phyloP scores from a whole-genome alignment of 1,284 basidiomycete genomes.

The Ceratobasidium sp. region DNA sequence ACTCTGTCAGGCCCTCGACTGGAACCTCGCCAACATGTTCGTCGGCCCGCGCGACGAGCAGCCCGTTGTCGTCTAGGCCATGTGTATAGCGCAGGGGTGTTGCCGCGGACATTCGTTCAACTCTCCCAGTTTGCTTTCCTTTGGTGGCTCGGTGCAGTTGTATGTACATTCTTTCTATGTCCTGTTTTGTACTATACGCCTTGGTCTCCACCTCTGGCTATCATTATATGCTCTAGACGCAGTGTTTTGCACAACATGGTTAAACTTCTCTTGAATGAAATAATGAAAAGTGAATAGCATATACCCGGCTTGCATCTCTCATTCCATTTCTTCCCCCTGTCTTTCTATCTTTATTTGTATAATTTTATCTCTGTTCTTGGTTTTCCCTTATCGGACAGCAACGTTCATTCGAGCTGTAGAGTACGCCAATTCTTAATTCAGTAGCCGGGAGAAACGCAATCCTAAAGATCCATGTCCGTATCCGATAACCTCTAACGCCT shows the following conservation, averaged over 20 bases:
- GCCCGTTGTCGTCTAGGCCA: conserved; percentile 10
- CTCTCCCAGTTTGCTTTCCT: not conserved
- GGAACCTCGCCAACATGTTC: conserved; percentile 30
- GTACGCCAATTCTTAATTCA: conserved; percentile 2
- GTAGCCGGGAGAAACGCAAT: not conserved
- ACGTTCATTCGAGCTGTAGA: not conserved
- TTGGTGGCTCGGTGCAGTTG: conserved; percentile 18
- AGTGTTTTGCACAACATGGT: conserved; percentile 18
- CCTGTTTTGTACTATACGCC: conserved; percentile 19
- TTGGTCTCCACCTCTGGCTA: conserved; percentile 7
- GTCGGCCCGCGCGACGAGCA: conserved; percentile 32
- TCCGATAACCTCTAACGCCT: conserved; percentile 20
- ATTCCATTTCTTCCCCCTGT: not conserved
- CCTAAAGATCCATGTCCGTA: not conserved
- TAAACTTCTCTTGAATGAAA: conserved; percentile 36
- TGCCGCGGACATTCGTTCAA: not conserved
- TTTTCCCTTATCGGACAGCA: not conserved
- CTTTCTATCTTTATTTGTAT: conserved; percentile 35
- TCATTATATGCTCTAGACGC: conserved; percentile 32
- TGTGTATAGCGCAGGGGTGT: not conserved
- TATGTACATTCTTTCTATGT: conserved; percentile 12
- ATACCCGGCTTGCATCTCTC: conserved; percentile 15
- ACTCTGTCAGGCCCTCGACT: conserved; percentile 36
- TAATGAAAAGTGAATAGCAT: conserved; percentile 41
- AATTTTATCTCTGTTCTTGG: not conserved